Conservation (phyloP, 176 grass and related monocot species). For the Metroxylon sagu region DNA sequence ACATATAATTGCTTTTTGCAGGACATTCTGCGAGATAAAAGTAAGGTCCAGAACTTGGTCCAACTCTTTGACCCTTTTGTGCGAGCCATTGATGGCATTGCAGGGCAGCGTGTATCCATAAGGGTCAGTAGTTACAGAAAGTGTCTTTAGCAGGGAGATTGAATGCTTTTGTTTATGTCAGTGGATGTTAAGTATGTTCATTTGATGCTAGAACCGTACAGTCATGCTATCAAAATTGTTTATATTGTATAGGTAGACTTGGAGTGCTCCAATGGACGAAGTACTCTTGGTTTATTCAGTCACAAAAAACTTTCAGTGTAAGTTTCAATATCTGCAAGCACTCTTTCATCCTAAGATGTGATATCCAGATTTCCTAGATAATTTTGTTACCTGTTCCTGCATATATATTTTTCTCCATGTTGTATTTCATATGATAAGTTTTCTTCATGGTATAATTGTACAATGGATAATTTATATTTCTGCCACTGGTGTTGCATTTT, state of each 20-base stretch:
- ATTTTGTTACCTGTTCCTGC: too few species aligned
- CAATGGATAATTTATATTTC: too few species aligned
- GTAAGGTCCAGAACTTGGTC: conserved; percentile 52
- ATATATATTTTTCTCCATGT: too few species aligned
- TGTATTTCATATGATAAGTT: too few species aligned
- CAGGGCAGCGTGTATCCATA: conserved; percentile 64
- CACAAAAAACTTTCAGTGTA: conserved; percentile 26
- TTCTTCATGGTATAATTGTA: too few species aligned
- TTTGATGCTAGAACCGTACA: too few species aligned
- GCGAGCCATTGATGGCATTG: conserved; percentile 66
- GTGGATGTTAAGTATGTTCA: too few species aligned
- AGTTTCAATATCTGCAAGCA: background rate
- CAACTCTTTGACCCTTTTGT: conserved; percentile 59
- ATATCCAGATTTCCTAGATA: too few species aligned
- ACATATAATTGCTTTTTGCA: conserved; percentile 9
- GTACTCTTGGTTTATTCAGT: conserved; percentile 19
- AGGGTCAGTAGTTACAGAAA: conserved; percentile 49
- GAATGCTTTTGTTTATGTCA: too few species aligned
- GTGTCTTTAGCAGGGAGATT: too few species aligned
- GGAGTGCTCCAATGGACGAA: conserved; percentile 17
- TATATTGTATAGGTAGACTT: conserved; percentile 19
- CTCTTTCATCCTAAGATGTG: background rate
- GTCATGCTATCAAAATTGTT: background rate
- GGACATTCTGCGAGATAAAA: conserved; percentile 76
- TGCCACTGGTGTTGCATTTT: too few species aligned